Base-by-base conservation (phyloP, 768 basidiomycete genomes). In the Podaxis sp. region DNA sequence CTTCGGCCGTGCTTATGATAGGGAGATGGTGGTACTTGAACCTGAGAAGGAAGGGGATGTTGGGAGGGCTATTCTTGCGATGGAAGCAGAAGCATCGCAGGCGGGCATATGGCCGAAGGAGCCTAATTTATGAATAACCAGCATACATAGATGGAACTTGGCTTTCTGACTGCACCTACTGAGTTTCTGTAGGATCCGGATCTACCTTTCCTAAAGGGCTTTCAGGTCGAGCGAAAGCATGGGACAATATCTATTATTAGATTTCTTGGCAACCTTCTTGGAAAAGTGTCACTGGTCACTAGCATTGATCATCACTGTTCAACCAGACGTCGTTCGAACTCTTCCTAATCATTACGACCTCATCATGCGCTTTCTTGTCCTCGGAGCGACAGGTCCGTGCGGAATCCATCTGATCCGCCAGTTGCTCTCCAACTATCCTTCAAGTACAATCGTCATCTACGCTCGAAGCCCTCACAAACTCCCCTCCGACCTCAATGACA, bases 321-420 rank as follows among this genome's bases (percentile, higher is more conserved):
- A 15, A 13, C 42, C 42, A 42, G 12, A 13, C n/a, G 24, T 52
- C 7, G 22, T 3, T 39, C 13, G 24, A 40, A 11, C 48, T 15
- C 19, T 11, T 26, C 22, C 24, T 19, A 24, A 24, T 44, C 26
- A 33, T 28, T 28, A 48, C 52, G 12, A n/a, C 36, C n/a, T 44
- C 12, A 52, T 24, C 57, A 67, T 71, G 84, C 85, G 78, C 26
- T 68, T 90, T 61, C 77, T 92, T 59, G 77, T 92, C 63, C 78
- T 92, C n/a, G 90, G 90, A 17, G 86, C 80, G 24, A 92, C 90
- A 2, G 89, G 90, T 1, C 79, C 84, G 13, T 73, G 74, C 39
- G 90, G 90, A 54, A 72, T 82, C 51, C 78, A 81, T 17, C 76
- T 91, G 63, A 78, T 87, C 61, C 80, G 84, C 57, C 81, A 87